Percentiles rank a stretch among this genome's conserved stretches.
phyloP scores from a whole-genome alignment of 2,329 filamentous ascomycete genomes.

The Paraconiothyrium sp. region DNA sequence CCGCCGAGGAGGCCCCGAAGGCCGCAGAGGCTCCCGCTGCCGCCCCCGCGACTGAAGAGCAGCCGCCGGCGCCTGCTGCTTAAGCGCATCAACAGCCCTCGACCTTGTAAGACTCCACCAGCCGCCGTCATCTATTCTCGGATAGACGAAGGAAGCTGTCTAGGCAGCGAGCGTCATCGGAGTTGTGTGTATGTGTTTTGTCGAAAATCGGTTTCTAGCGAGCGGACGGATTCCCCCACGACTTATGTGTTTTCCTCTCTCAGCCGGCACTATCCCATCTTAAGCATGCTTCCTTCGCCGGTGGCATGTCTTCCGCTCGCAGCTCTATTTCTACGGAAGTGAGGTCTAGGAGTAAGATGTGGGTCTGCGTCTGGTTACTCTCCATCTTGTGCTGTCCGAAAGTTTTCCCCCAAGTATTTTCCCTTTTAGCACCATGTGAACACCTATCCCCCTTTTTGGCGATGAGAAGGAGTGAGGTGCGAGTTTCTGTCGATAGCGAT shows the following conservation, averaged over 20 bases:
- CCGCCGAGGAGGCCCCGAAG: conserved; percentile 57
- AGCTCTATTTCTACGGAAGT: conserved; percentile 34
- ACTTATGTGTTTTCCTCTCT: conserved; percentile 52
- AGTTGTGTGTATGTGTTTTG: conserved; percentile 52
- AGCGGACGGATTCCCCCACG: conserved; percentile 54
- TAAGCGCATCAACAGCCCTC: conserved; percentile 44
- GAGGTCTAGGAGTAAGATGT: conserved; percentile 34
- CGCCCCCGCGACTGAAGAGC: conserved; percentile 41
- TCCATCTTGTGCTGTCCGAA: conserved; percentile 38
- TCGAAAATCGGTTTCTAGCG: conserved; percentile 54
- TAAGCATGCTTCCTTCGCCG: conserved; percentile 30
- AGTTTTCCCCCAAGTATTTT: conserved; percentile 44
- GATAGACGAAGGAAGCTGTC: conserved; percentile 45
- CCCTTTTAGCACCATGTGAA: conserved; percentile 40
- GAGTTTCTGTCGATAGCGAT: conserved; percentile 15
- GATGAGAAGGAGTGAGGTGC: conserved; percentile 23
- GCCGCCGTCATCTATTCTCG: conserved; percentile 43
- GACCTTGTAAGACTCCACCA: conserved; percentile 46
- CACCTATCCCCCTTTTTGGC: conserved; percentile 31
- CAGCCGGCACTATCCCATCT: conserved; percentile 36
- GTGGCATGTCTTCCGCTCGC: conserved; percentile 23
- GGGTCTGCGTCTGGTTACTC: conserved; percentile 40
- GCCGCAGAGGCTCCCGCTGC: conserved; percentile 44
- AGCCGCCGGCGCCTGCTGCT: conserved; percentile 41
- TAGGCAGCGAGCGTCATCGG: conserved; percentile 50